These are phyloP conservation scores for Penicillium crystallinum DNA, from an alignment of 495 filamentous ascomycete species.

Conservation along the genomic window DNA sequence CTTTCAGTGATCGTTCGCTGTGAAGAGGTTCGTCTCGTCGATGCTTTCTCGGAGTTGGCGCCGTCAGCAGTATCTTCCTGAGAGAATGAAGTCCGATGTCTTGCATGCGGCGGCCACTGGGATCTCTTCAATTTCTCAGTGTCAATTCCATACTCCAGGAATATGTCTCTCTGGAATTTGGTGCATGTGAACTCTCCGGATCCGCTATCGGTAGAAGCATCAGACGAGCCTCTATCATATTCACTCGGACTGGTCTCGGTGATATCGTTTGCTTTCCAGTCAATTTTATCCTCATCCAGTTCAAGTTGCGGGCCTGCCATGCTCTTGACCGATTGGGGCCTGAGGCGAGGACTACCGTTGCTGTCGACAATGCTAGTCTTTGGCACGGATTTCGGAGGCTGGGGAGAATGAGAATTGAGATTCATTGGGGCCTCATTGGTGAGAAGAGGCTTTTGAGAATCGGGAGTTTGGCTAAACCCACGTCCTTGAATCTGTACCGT, in stretches of 20 bases:
- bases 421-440: not conserved
- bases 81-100: not conserved
- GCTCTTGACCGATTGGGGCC: not conserved
- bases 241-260: constrained; percentile 10
- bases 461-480: constrained; percentile 8
- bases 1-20: constrained; percentile 2
- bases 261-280: not conserved
- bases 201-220: not conserved
- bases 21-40: not conserved
- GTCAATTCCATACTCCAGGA: constrained; percentile 21
- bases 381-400: not conserved
- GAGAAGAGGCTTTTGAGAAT: constrained; percentile 21
- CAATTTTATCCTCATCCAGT: not conserved
- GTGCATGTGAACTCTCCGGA: not conserved
- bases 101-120: not conserved
- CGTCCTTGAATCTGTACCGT: not conserved
- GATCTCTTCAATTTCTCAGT: constrained; percentile 4
- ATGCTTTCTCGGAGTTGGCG: not conserved
- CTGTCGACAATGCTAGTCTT: constrained; percentile 23
- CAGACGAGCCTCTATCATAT: constrained; percentile 4
- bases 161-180: constrained; percentile 23
- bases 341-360: constrained; percentile 28
- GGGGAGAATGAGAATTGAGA: not conserved
- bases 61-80: not conserved
- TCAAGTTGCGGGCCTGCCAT: not conserved